phyloP scores from a whole-genome alignment of 495 filamentous ascomycete species.

The Hypomontagnella submonticulosa region DNA sequence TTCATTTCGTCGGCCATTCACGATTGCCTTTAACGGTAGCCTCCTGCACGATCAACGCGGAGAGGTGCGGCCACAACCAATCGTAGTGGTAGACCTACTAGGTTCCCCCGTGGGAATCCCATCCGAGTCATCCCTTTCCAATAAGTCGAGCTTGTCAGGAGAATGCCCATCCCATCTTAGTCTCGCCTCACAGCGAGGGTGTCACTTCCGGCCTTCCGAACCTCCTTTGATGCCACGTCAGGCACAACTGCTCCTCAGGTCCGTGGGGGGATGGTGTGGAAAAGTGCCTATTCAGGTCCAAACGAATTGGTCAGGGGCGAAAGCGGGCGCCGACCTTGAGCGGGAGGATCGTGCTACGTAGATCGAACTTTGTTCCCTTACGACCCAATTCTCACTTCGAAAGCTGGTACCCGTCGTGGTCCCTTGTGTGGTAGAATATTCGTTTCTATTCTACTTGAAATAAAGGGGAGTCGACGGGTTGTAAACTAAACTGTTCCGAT shows the following conservation, averaged over 20 bases:
- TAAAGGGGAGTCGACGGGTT: conserved; percentile 11
- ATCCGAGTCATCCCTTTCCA: conserved; percentile 30
- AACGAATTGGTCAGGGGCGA: conserved; percentile 1
- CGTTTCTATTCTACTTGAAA: background rate
- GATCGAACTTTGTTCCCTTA: conserved; percentile 14
- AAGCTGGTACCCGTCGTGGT: conserved; percentile 1
- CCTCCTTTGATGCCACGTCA: conserved; percentile 30
- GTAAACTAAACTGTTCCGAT: conserved; percentile 12
- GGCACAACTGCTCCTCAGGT: conserved; percentile 20
- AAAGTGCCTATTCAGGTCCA: conserved; percentile 14
- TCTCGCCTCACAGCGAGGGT: conserved; percentile 27
- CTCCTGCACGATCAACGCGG: conserved; percentile 28
- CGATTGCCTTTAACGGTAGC: conserved; percentile 23
- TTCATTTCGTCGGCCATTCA: conserved; percentile 9
- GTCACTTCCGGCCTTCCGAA: conserved; percentile 26
- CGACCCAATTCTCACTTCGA: conserved; percentile 9
- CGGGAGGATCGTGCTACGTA: conserved; percentile 7
- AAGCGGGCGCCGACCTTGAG: conserved; percentile 14
- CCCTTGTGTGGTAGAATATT: conserved; percentile 10
- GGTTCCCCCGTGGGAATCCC: conserved; percentile 20
- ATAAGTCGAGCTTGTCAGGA: conserved; percentile 23
- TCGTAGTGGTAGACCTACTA: conserved; percentile 6
- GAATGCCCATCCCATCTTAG: conserved; percentile 28
- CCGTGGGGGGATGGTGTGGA: conserved; percentile 31
- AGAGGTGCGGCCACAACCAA: conserved; percentile 13